Conservation (phyloP, 2,329 filamentous ascomycete species). For the Pezicula neosporulosa region DNA sequence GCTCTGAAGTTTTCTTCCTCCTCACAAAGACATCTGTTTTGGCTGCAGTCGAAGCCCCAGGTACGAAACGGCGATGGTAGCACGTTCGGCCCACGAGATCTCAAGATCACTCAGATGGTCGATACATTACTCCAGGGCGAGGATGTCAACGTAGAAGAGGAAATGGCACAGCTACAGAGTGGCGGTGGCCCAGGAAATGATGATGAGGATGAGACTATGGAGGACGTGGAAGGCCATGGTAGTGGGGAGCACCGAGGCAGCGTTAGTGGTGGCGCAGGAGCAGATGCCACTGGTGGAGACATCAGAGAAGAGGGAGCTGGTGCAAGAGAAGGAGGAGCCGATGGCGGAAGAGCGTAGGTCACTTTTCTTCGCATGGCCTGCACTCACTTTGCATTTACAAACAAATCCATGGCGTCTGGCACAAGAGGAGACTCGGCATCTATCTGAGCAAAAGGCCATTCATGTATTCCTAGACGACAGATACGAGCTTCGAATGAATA, state of each 20-base stretch:
- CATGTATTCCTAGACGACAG: conserved; percentile 28
- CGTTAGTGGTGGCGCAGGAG: conserved; percentile 75
- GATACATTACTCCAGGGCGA: conserved; percentile 83
- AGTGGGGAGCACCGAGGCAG: conserved; percentile 56
- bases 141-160: conserved; percentile 73
- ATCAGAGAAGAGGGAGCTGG: conserved; percentile 85
- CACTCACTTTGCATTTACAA: conserved; percentile 19
- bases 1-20: conserved; percentile 92
- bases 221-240: conserved; percentile 68
- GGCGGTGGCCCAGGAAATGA: conserved; percentile 49
- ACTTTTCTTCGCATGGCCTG: conserved; percentile 21
- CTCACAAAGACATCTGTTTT: conserved; percentile 89
- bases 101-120: conserved; percentile 85
- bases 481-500: conserved; percentile 25
- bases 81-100: conserved; percentile 81
- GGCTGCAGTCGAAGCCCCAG: conserved; percentile 90
- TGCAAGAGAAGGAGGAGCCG: conserved; percentile 87
- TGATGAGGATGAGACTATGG: conserved; percentile 75
- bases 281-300: conserved; percentile 87
- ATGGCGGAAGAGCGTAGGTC: conserved; percentile 99
- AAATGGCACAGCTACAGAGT: conserved; percentile 63
- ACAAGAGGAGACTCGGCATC: conserved; percentile 13
- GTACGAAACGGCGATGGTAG: conserved; percentile 62
- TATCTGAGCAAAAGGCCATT: conserved; percentile 12
- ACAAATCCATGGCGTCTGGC: conserved; percentile 24